Base-by-base conservation (phyloP, 2,329 filamentous ascomycete genomes). In the Bipolaris oryzae region DNA sequence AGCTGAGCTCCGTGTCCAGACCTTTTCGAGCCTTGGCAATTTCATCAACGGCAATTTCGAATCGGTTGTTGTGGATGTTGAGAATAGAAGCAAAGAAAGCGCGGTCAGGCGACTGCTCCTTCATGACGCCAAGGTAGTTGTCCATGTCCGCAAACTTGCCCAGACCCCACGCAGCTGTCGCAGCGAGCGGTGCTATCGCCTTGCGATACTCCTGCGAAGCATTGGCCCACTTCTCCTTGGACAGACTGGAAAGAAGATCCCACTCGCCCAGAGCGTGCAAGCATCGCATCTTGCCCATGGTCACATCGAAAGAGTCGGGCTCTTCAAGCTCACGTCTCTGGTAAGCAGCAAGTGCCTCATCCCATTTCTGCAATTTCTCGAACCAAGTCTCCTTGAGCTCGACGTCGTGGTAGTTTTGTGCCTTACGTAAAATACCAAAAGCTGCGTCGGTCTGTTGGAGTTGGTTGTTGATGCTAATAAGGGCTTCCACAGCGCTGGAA, bases 221-320 rank as follows among this genome's bases (percentile, higher is more conserved):
- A 73, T 93, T 92, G 64, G 90, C 87, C 95, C 95, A 99, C 49
- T 94, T 96, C 72, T 93, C 92, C 72, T 96, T 90, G 0, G 93
- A 94, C 52, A 99, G 82, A 46, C 87, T 88, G 0, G 94, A 96
- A 15, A 99, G 82, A 3, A 92, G 87, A 66, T 98, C 96, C 95
- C 95, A 99, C 76, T 99, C 95, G 60, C 95, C 95, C 34, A 99
- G 83, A 7, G 95, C 96, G 74, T 99, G 95, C 62, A 98, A 80
- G 82, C 95, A 99, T 45, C 95, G 88, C 95, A 99, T 99, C 79
- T 99, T 99, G 64, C 95, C 95, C 93, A 99, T 98, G 33, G 96
- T 92, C 51, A 99, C 92, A 58, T 98, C 95, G 58, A 99, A 92
- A 0, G 92, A 92, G 35, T 81, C 79, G 10, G 82, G 82, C 59